phyloP scores from a whole-genome alignment of 495 filamentous ascomycete genomes.

The Hypoxylon fuscum region DNA sequence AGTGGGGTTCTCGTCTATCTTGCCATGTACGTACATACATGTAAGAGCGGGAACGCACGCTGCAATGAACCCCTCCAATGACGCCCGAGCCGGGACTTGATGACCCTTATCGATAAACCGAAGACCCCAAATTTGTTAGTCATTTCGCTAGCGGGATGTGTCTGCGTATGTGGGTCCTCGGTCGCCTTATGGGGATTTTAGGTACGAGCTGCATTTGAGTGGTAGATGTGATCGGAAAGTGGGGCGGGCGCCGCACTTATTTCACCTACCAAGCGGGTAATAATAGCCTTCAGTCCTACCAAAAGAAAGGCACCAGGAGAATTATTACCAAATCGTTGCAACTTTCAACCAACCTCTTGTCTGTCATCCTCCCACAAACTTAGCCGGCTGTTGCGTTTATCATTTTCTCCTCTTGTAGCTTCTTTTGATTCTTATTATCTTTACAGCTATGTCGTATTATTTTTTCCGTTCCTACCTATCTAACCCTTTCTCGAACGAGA shows the following conservation, averaged over 20 bases:
- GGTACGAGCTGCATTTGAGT: slow-evolving; percentile 15
- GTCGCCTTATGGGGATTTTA: slow-evolving; percentile 31
- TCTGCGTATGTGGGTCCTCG: slow-evolving; percentile 15
- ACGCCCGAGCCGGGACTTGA: slow-evolving; percentile 23
- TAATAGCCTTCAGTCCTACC: slow-evolving; percentile 32
- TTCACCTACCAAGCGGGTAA: slow-evolving; percentile 24
- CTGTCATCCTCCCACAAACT: slow-evolving; percentile 33
- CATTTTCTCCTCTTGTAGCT: slow-evolving; percentile 8
- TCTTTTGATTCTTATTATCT: neutral
- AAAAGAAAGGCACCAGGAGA: slow-evolving; percentile 24
- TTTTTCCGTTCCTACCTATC: neutral
- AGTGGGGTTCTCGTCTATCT: slow-evolving; percentile 27
- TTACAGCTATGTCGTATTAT: neutral
- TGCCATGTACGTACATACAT: slow-evolving; percentile 24
- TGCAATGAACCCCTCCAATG: slow-evolving; percentile 33
- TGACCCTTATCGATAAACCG: slow-evolving; percentile 34
- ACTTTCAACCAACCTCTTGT: slow-evolving; percentile 30
- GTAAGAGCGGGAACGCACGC: slow-evolving; percentile 8
- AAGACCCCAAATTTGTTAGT: slow-evolving; percentile 12
- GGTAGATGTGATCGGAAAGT: slow-evolving; percentile 20
- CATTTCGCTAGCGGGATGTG: neutral
- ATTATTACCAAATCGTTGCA: slow-evolving; percentile 38
- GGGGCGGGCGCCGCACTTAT: slow-evolving; percentile 36
- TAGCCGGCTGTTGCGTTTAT: slow-evolving; percentile 1
- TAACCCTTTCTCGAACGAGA: slow-evolving; percentile 1